Conservation (phyloP, 2,329 filamentous ascomycete species). For the Didymella arachidicola region DNA sequence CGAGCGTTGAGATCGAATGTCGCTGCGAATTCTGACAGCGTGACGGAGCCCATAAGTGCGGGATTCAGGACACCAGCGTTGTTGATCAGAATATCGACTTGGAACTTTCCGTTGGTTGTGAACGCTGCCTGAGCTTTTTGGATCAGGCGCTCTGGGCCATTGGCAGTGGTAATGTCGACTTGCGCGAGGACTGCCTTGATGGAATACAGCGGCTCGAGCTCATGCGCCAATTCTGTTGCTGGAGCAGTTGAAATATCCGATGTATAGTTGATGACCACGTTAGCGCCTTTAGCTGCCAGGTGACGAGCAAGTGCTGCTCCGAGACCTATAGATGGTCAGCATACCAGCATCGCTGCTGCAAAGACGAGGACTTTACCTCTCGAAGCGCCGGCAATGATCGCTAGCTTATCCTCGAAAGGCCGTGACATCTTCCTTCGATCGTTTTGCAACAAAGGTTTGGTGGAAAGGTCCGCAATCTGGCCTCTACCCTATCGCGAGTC, state of each 20-base stretch:
- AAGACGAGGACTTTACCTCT: slow-evolving; percentile 61
- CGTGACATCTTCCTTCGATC: slow-evolving; percentile 5
- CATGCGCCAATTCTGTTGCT: slow-evolving; percentile 60
- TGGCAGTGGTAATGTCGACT: slow-evolving; percentile 70
- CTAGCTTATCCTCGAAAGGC: slow-evolving; percentile 70
- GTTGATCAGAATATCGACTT: neutral
- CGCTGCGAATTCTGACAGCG: slow-evolving; percentile 62
- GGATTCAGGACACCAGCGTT: slow-evolving; percentile 58
- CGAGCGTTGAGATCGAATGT: neutral
- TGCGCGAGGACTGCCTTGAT: slow-evolving; percentile 68
- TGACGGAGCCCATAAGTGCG: slow-evolving; percentile 55
- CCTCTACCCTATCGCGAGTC: neutral
- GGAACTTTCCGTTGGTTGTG: slow-evolving; percentile 45
- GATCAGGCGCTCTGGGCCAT: slow-evolving; percentile 66
- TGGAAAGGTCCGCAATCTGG: neutral
- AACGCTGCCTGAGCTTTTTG: slow-evolving; percentile 63
- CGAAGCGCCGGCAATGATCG: slow-evolving; percentile 77
- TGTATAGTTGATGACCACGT: slow-evolving; percentile 74
- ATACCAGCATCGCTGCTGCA: neutral
- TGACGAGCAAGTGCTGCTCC: slow-evolving; percentile 71
- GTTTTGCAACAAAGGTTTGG: neutral
- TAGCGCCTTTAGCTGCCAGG: slow-evolving; percentile 73
- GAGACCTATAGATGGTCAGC: slow-evolving; percentile 65
- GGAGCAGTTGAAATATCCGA: slow-evolving; percentile 62
- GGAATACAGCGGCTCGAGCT: slow-evolving; percentile 62